Percentiles rank a stretch among this genome's conserved stretches.
Evolutionary conservation across 257 asterid species (phyloP).

Genomic region (Nicotiana benthamiana): DNA sequence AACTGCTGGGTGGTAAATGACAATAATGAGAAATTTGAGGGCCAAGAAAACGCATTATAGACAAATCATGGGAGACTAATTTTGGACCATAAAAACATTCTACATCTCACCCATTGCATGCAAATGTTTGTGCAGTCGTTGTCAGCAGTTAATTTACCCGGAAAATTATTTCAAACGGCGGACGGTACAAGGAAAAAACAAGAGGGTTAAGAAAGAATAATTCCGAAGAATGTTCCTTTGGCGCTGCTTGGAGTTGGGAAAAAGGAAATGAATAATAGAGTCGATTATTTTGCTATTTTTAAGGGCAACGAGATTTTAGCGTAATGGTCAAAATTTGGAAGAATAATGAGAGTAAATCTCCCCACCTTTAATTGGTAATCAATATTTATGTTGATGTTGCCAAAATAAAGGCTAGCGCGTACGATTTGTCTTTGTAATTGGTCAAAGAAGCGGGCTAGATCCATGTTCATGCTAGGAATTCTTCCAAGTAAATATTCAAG

Average conservation of each 20-base stretch:
- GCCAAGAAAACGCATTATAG: background rate
- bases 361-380: background rate
- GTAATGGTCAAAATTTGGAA: background rate
- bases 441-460: background rate
- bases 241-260: background rate
- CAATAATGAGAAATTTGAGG: background rate
- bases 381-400: background rate
- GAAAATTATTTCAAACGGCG: background rate
- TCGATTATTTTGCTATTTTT: background rate
- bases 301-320: background rate
- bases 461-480: background rate
- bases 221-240: background rate
- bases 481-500: background rate
- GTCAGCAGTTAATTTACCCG: background rate
- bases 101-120: background rate
- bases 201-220: background rate
- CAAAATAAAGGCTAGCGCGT: background rate
- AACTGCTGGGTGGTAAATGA: background rate
- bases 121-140: background rate
- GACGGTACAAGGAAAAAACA: background rate
- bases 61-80: background rate
- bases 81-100: background rate
- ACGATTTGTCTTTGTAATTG: background rate
- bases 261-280: background rate
- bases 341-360: background rate